Conservation (phyloP, 192 early-diverging fungal genomes). For the Chytriomyces sp. region DNA sequence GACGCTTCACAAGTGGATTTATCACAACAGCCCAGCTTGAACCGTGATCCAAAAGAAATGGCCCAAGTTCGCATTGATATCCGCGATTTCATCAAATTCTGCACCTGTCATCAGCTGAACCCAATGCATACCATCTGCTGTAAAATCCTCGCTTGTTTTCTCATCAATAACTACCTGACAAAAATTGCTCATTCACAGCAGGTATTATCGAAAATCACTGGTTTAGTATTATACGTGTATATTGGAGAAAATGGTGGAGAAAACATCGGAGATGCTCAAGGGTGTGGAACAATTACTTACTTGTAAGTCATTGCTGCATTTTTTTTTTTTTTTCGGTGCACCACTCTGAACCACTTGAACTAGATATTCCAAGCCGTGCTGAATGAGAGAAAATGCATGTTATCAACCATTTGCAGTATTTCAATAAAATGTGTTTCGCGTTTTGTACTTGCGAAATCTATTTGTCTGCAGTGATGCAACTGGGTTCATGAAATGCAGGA, state of each 20-base stretch:
- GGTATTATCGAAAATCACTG: constrained; percentile 44
- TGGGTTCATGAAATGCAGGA: too few relatives aligned
- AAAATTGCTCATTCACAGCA: constrained; percentile 11
- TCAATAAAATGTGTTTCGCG: background rate
- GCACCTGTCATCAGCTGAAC: constrained; percentile 76
- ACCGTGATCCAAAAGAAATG: constrained; percentile 54
- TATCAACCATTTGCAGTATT: background rate
- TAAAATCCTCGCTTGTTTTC: constrained; percentile 46
- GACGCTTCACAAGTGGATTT: constrained; percentile 44
- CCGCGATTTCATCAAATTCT: constrained; percentile 76
- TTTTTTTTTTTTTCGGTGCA: background rate
- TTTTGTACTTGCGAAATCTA: background rate
- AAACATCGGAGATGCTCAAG: constrained; percentile 22
- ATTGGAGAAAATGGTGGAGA: constrained; percentile 32
- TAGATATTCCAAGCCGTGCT: constrained; percentile 13
- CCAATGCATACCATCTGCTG: constrained; percentile 81
- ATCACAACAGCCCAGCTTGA: constrained; percentile 31
- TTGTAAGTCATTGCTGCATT: background rate
- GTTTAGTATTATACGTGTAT: constrained; percentile 39
- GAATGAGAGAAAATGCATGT: background rate
- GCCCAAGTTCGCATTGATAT: constrained; percentile 71
- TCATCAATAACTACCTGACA: too few relatives aligned
- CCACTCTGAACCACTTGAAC: too few relatives aligned
- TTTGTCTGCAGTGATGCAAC: too few relatives aligned
- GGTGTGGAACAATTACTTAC: constrained; percentile 32